A percentile compares a stretch with the other conserved stretches of the same genome.
Conservation (phyloP, 2,329 filamentous ascomycete genomes). For the Ceratocystis destructans region DNA sequence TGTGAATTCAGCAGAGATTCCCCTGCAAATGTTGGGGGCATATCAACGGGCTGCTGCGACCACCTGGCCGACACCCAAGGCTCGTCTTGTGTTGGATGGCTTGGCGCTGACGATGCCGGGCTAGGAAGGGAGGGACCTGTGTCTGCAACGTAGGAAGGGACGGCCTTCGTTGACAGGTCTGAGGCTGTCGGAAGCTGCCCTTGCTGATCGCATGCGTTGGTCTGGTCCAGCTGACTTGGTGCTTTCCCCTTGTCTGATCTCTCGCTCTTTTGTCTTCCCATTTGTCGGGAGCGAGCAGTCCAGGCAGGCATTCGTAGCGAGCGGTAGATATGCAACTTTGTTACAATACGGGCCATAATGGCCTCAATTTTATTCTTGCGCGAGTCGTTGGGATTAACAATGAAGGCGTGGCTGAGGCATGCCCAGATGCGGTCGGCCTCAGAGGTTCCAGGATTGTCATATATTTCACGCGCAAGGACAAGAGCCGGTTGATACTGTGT, state of each 20-base stretch:
- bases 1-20: no score
- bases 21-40: neutral
- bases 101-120: neutral
- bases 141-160: neutral
- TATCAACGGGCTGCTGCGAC: neutral
- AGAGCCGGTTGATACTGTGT: slow-evolving; percentile 61
- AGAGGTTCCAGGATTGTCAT: slow-evolving; percentile 40
- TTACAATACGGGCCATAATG: slow-evolving; percentile 29
- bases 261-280: neutral
- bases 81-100: neutral
- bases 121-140: neutral
- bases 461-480: slow-evolving; percentile 54
- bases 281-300: neutral
- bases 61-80: neutral
- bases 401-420: slow-evolving; percentile 59
- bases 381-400: slow-evolving; percentile 36
- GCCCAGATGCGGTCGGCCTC: slow-evolving; percentile 55
- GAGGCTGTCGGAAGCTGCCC: neutral
- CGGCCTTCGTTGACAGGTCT: neutral
- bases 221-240: neutral
- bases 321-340: slow-evolving; percentile 17
- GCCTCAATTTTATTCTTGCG: slow-evolving; percentile 33
- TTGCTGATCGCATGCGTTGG: neutral
- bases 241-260: neutral
- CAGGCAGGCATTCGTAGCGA: slow-evolving; percentile 13